Conservation (phyloP, 169 alveolate genomes). For the Cryptosporidium sp. region DNA sequence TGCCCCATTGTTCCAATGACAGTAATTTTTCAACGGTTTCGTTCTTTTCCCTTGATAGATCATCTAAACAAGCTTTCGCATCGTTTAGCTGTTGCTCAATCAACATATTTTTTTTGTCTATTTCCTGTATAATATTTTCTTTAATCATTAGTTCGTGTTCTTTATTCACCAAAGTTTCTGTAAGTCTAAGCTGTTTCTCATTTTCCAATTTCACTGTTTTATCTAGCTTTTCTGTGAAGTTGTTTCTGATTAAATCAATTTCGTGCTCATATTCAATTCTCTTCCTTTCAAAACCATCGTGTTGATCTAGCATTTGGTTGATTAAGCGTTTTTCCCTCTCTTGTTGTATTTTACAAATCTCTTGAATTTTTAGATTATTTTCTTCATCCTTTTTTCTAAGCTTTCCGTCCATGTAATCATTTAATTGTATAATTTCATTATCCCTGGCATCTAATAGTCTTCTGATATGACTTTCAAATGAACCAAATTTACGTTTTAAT, state of each 20-base stretch:
- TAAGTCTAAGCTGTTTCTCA: conserved; percentile 67
- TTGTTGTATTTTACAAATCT: conserved; percentile 65
- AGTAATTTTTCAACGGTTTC: conserved; percentile 57
- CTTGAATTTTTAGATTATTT: conserved; percentile 47
- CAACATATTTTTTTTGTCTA: conserved; percentile 42
- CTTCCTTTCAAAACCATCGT: conserved; percentile 72
- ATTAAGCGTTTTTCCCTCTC: conserved; percentile 46
- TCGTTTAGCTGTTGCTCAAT: conserved; percentile 41
- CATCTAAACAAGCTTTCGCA: conserved; percentile 11
- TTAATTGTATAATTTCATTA: conserved; percentile 67
- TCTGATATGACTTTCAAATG: conserved; percentile 68
- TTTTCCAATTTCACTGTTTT: conserved; percentile 45
- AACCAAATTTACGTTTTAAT: conserved; percentile 44
- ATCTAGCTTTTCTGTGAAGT: conserved; percentile 48
- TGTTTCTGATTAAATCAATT: conserved; percentile 32
- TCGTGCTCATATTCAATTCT: conserved; percentile 68
- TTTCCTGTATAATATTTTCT: conserved; percentile 57
- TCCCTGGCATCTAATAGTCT: conserved; percentile 72
- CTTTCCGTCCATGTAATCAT: conserved; percentile 71
- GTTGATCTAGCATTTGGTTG: conserved; percentile 71
- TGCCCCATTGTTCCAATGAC: conserved; percentile 63
- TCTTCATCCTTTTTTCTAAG: conserved; percentile 69
- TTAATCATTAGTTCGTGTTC: conserved; percentile 65
- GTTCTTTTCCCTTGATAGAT: conserved; percentile 42
- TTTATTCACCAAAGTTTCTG: conserved; percentile 65